Percentiles rank a stretch among this genome's conserved stretches.
These are phyloP conservation scores for Diutina mesorugosa DNA, from an alignment of 1,139 yeast genomes.

Conservation along the genomic window DNA sequence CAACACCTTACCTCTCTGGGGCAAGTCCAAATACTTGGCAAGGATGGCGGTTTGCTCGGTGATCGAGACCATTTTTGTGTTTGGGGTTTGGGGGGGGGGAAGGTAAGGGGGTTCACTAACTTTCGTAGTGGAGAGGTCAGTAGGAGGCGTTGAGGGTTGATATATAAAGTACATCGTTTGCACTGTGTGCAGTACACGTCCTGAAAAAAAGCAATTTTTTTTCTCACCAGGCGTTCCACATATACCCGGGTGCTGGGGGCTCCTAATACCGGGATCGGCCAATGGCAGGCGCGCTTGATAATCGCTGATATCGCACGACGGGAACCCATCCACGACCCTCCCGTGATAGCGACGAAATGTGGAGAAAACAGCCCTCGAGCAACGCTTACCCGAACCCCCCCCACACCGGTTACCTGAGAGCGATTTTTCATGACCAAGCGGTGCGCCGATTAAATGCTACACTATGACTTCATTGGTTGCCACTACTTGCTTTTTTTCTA, in stretches of 20 bases:
- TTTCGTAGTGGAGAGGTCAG: not conserved
- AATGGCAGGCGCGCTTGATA: not conserved
- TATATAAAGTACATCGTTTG: not conserved
- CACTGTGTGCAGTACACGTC: not conserved
- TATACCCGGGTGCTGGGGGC: not conserved
- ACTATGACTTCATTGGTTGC: not conserved
- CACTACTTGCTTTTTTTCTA: not conserved
- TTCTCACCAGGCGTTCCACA: not conserved
- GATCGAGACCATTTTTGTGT: conserved; percentile 18
- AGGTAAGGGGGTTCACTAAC: not conserved
- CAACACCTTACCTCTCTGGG: conserved; percentile 75
- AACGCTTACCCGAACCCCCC: not conserved
- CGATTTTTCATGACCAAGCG: too few species aligned
- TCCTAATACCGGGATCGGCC: not conserved
- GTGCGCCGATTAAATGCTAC: not conserved
- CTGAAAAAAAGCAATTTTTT: not conserved
- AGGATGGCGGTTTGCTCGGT: conserved; percentile 66
- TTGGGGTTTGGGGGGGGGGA: not conserved
- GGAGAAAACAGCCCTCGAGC: not conserved
- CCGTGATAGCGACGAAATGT: not conserved
- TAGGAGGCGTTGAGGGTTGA: not conserved
- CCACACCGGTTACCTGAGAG: too few species aligned
- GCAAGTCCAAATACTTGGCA: conserved; percentile 70
- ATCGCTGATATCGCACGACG: not conserved
- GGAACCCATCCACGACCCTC: not conserved